Evolutionary conservation across 2,329 filamentous ascomycete genomes (phyloP).

Genomic region (Paecilomyces sp.): DNA sequence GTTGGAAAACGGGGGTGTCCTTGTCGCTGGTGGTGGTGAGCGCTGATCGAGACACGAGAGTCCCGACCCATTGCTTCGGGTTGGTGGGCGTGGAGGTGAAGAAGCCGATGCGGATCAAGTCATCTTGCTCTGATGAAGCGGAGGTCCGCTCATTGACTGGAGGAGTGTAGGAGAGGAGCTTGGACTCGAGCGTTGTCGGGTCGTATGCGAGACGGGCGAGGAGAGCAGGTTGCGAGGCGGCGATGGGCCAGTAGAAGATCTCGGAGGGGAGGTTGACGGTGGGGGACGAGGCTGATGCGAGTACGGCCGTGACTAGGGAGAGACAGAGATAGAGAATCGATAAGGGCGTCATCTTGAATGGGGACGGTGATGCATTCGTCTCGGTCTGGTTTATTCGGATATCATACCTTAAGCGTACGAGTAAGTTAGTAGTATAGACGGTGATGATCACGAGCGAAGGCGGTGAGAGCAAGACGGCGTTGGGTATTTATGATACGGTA

Average conservation of each 20-base stretch:
- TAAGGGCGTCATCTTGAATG: not conserved
- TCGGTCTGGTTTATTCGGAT: no score
- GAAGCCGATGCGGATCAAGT: constrained; percentile 49
- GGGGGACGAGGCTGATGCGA: constrained; percentile 8
- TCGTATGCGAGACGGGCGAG: constrained; percentile 38
- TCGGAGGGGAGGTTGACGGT: constrained; percentile 17
- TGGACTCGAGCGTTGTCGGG: constrained; percentile 25
- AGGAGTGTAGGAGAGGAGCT: constrained; percentile 32
- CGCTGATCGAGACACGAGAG: constrained; percentile 29
- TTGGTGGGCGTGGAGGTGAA: constrained; percentile 30
- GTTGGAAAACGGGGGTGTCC: constrained; percentile 26
- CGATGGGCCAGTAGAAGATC: constrained; percentile 32
- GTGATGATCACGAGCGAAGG: not conserved
- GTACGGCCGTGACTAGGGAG: constrained; percentile 7
- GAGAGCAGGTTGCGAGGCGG: constrained; percentile 22
- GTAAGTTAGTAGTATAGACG: no score
- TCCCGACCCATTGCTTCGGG: constrained; percentile 33
- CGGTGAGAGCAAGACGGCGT: not conserved
- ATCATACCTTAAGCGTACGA: no score
- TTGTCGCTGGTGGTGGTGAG: constrained; percentile 17
- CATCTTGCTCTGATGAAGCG: constrained; percentile 24
- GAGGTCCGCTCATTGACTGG: constrained; percentile 14
- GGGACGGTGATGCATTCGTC: not conserved
- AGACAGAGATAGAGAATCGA: constrained; percentile 8
- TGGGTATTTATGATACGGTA: not conserved